Base-by-base conservation (phyloP, 2,329 filamentous ascomycete genomes). In the Aureobasidium leucospermi region DNA sequence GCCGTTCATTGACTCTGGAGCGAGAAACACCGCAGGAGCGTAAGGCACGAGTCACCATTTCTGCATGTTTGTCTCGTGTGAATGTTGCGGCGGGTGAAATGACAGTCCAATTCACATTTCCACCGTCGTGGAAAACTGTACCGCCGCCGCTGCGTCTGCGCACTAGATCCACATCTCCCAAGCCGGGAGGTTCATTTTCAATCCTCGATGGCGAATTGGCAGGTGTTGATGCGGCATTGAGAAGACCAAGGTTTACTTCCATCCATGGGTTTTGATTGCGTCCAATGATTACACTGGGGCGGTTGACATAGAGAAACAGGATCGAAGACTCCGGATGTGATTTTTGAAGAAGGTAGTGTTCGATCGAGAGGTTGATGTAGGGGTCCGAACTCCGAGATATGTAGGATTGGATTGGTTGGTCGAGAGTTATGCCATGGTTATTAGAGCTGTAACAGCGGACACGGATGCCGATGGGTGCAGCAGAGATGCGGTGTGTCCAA, bases 251-350 rank as follows among this genome's bases (percentile, higher is more conserved):
- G 70, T 96, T 89, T 63, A 90, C 85, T 76, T 99, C 94, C 8
- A 90, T 80, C 94, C 93, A 99, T 58, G 94, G 94, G 72, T 99
- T 99, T 76, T 99, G 94, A 72, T 99, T 99, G 62, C 94, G 86
- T 45, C 94, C 94, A 65, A 99, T 87, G 70, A 99, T 86, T 61
- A 99, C 82, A 71, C 89, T 91, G 0, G 93, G 91, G 39, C 84
- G 75, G 75, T 99, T 97, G 67, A 85, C 83, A 76, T 97, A 99
- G 53, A 96, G 82, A 60, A 97, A 88, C 1, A 97, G 82, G 53
- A 97, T 75, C 13, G 83, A 87, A 11, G 90, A 90, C 62, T 88
- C 82, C 6, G 84, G 78, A 1, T 86, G 82, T 0, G 87, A 86
- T 58, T 85, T 84, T 67, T 89, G 85, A 7, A 97, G 83, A 32